Percentiles rank a stretch among this genome's conserved stretches.
Conservation (phyloP, 176 grass and related monocot genomes). For the Carex scoparia region DNA sequence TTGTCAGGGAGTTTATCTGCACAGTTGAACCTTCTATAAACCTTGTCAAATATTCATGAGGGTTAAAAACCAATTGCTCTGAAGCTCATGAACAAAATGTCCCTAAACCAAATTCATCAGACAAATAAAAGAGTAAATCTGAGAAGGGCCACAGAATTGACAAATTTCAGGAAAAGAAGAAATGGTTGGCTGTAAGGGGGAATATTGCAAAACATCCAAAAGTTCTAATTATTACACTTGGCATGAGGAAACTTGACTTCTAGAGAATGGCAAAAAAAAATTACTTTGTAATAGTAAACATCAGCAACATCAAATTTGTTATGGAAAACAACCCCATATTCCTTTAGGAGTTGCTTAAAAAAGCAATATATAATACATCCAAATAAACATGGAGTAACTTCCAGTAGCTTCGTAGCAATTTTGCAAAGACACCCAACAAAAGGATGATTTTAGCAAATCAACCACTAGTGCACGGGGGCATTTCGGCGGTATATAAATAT, state of each 20-base stretch:
- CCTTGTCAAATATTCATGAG: neutral
- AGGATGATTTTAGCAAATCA: neutral
- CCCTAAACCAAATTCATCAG: neutral
- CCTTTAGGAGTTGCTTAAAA: neutral
- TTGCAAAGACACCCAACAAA: constrained; percentile 1
- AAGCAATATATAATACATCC: neutral
- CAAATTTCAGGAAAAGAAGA: neutral
- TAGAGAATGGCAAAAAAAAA: neutral
- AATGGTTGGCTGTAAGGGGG: neutral
- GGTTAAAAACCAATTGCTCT: neutral
- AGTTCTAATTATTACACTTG: neutral
- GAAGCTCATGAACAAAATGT: neutral
- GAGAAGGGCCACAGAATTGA: neutral
- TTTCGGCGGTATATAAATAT: too few relatives aligned
- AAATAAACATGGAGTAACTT: neutral
- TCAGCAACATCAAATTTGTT: neutral
- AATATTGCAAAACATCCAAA: neutral
- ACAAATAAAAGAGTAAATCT: neutral
- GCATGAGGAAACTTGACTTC: neutral
- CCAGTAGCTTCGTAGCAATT: neutral
- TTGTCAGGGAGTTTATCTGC: neutral
- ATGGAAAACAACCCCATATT: neutral
- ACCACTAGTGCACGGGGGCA: neutral
- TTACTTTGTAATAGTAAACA: neutral
- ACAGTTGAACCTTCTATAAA: neutral